These are phyloP conservation scores for Podospora pseudopauciseta DNA, from an alignment of 495 filamentous ascomycete species.

Conservation along the genomic window DNA sequence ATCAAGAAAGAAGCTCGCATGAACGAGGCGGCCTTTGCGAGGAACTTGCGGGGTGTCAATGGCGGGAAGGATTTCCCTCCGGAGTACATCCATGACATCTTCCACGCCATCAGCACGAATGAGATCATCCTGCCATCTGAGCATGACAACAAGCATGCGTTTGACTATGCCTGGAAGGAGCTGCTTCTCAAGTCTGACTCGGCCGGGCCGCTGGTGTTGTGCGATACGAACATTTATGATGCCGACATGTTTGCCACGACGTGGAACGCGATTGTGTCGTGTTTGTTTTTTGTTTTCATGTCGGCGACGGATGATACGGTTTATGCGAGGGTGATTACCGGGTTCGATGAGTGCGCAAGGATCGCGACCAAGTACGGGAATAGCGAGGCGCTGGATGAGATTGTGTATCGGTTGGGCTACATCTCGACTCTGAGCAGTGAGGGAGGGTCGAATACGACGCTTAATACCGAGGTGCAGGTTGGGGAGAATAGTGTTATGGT, in stretches of 20 bases:
- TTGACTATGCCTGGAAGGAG: constrained; percentile 97
- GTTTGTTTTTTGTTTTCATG: constrained; percentile 97
- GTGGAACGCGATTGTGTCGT: constrained; percentile 92
- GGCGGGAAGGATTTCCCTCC: constrained; percentile 76
- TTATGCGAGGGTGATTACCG: constrained; percentile 85
- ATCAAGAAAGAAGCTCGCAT: constrained; percentile 78
- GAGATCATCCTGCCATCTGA: constrained; percentile 98
- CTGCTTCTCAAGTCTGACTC: constrained; percentile 80
- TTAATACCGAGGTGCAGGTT: constrained; percentile 95
- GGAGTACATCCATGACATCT: constrained; percentile 84
- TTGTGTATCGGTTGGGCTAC: constrained; percentile 80
- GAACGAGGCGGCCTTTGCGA: constrained; percentile 73
- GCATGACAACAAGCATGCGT: constrained; percentile 92
- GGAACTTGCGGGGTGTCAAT: constrained; percentile 87
- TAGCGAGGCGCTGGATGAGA: constrained; percentile 84
- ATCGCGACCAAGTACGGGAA: constrained; percentile 85
- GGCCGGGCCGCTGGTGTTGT: constrained; percentile 67
- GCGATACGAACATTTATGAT: constrained; percentile 92
- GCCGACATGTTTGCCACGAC: constrained; percentile 96
- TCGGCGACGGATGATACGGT: constrained; percentile 97
- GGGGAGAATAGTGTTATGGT: constrained; percentile 96
- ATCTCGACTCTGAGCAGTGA: constrained; percentile 83
- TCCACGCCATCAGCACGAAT: constrained; percentile 81
- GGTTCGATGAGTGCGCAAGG: constrained; percentile 92
- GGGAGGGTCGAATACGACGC: constrained; percentile 68